Evolutionary conservation across 768 basidiomycete species (phyloP), one percentile per base, ranked within the genome.

Genomic region (Amanita polypyramis): DNA sequence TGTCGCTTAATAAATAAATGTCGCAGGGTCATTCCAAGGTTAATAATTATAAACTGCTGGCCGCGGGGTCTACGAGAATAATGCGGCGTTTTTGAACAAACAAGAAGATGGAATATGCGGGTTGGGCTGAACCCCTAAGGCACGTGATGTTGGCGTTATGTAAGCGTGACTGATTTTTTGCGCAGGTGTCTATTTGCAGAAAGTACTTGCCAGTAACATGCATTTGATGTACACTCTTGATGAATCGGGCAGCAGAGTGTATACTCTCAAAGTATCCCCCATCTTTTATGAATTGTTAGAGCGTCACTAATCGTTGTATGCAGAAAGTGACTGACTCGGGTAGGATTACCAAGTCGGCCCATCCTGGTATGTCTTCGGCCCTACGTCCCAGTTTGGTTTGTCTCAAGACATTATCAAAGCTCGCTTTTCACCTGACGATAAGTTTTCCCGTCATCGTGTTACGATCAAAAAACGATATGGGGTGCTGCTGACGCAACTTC

Each of bases 381-480:
- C 25, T 4, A 27, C 25, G 4, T 27, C 25, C 25, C 25, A 7
- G 25, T 27, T 27, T 27, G 25, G 7, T 27, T 7, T 27, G 7
- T 27, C 25, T 27, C 25, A 27, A 27, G 25, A 3, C 25, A 27
- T 27, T 7, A 27, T 32, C 27, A 17, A 51, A 96, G 95, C 95
- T 12, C 91, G 96, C 37, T 98, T 98, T 69, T 97, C 95, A 14
- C 95, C 95, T 11, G 96, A 99, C 64, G 95, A 97, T 77, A 97
- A 98, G 71, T 98, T 95, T 70, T 95, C 93, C 52, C 78, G 93
- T 54, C 95, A 99, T 61, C 86, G 96, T 52, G 93, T 98, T 52
- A 96, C 92, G 4, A 83, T 97, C 61, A 98, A 98, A 74, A 91
- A 90, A 70, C 81, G 95, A 60, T 86, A 83, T 60, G 80, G 81